These are phyloP conservation scores for Fusarium sp. DNA, from an alignment of 2,329 filamentous ascomycete species.

Conservation along the genomic window DNA sequence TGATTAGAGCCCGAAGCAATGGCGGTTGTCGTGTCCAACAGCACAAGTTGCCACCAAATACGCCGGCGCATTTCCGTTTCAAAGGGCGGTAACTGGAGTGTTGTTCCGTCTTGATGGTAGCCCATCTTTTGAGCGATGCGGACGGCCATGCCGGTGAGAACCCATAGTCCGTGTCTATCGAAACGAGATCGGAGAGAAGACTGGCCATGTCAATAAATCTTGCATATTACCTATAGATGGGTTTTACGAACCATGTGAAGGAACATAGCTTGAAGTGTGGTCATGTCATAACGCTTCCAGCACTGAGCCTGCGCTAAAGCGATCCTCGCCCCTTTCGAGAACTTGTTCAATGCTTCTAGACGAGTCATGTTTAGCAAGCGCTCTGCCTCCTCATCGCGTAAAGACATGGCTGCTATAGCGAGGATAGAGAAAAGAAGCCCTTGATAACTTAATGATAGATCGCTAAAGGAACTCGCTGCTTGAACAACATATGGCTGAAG, in stretches of 20 bases:
- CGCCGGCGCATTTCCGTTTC: constrained; percentile 76
- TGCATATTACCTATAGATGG: no score
- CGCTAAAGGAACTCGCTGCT: constrained; percentile 67
- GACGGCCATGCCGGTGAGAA: constrained; percentile 71
- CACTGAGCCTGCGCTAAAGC: no score
- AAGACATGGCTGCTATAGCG: constrained; percentile 69
- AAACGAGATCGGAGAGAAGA: no score
- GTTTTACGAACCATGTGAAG: constrained; percentile 53
- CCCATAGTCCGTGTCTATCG: constrained; percentile 56
- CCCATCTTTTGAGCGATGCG: constrained; percentile 78
- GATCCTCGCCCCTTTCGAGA: no score
- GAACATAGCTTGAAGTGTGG: constrained; percentile 70
- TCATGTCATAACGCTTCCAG: constrained; percentile 61
- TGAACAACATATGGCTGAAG: constrained; percentile 75
- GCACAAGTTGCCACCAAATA: constrained; percentile 76
- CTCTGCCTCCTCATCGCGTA: constrained; percentile 64
- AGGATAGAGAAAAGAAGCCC: constrained; percentile 75
- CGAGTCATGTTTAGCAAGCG: no score
- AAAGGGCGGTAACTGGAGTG: constrained; percentile 69
- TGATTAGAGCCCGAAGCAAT: constrained; percentile 69
- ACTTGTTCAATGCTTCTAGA: no score
- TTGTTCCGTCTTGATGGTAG: constrained; percentile 72
- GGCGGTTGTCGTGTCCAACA: constrained; percentile 69
- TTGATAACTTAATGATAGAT: constrained; percentile 68
- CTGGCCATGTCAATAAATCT: no score